These are phyloP conservation scores for Xylaria sp. DNA, from an alignment of 2,329 filamentous ascomycete genomes.

Conservation along the genomic window DNA sequence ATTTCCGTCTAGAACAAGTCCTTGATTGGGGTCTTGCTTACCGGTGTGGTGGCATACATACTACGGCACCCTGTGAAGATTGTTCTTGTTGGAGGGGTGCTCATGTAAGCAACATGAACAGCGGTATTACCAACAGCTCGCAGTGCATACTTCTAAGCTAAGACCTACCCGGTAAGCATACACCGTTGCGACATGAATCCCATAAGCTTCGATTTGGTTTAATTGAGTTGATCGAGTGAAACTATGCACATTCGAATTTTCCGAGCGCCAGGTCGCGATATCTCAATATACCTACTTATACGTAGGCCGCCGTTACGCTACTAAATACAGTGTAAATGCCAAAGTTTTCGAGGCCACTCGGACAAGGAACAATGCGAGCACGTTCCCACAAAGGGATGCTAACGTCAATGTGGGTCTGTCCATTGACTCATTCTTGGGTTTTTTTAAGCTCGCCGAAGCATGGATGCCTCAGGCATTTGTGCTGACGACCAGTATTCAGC, in stretches of 20 bases:
- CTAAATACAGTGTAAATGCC: not conserved
- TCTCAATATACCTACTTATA: too few relatives aligned
- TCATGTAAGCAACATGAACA: not conserved
- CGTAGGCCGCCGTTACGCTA: too few relatives aligned
- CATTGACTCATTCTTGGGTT: slow-evolving; percentile 36
- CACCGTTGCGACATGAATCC: not conserved
- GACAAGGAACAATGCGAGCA: not conserved
- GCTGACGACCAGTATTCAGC: slow-evolving; percentile 20
- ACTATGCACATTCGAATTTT: not conserved
- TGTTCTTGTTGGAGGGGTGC: not conserved
- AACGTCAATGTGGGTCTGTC: slow-evolving; percentile 19
- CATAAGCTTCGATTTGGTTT: not conserved
- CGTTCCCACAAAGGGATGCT: not conserved
- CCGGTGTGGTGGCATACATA: not conserved
- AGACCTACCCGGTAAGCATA: not conserved
- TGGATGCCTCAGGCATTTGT: slow-evolving; percentile 39
- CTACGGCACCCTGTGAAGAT: not conserved
- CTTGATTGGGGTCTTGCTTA: not conserved
- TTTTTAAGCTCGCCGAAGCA: slow-evolving; percentile 41
- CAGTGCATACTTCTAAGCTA: not conserved
- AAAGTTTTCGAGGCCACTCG: too few relatives aligned
- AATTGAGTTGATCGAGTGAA: not conserved
- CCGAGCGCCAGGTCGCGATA: too few relatives aligned
- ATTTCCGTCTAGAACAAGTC: not conserved
- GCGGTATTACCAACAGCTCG: not conserved